Evolutionary conservation across 2,329 filamentous ascomycete species (phyloP).

Genomic region (Cladosporium sp.): DNA sequence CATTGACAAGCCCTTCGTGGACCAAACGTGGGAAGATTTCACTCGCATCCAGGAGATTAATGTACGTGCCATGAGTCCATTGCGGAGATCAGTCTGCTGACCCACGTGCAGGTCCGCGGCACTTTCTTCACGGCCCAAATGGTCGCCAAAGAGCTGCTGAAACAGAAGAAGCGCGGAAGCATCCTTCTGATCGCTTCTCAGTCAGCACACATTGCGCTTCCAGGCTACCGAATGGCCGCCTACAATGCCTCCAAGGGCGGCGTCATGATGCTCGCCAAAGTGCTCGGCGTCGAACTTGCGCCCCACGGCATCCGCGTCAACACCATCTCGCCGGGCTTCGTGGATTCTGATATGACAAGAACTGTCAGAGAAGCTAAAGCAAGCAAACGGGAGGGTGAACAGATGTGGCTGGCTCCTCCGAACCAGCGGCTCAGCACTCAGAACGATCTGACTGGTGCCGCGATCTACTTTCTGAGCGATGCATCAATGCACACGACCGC

Average conservation of each 20-base stretch:
- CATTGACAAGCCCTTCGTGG: conserved; percentile 26
- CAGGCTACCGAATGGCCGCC: conserved; percentile 28
- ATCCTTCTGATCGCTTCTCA: conserved; percentile 33
- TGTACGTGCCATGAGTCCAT: conserved; percentile 13
- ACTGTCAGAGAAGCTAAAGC: conserved; percentile 15
- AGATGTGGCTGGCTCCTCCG: conserved; percentile 8
- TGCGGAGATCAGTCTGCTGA: not conserved
- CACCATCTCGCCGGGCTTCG: conserved; percentile 24
- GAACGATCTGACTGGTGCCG: conserved; percentile 26
- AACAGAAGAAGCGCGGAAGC: conserved; percentile 29
- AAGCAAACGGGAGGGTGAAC: conserved; percentile 5
- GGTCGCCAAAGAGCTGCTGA: conserved; percentile 29
- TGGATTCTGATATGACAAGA: conserved; percentile 22
- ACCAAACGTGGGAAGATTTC: conserved; percentile 27
- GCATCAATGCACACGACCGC: conserved; percentile 39
- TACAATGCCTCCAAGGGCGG: conserved; percentile 26
- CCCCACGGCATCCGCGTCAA: conserved; percentile 23
- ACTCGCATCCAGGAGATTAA: conserved; percentile 33
- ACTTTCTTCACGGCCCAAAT: conserved; percentile 32
- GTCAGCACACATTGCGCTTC: conserved; percentile 29
- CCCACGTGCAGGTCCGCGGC: conserved; percentile 19
- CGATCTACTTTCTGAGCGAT: conserved; percentile 37
- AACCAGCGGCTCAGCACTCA: conserved; percentile 12
- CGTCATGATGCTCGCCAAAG: conserved; percentile 22
- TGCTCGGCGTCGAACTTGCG: conserved; percentile 32